Conservation (phyloP, 176 grass and related monocot species). For the Avena atlantica region DNA sequence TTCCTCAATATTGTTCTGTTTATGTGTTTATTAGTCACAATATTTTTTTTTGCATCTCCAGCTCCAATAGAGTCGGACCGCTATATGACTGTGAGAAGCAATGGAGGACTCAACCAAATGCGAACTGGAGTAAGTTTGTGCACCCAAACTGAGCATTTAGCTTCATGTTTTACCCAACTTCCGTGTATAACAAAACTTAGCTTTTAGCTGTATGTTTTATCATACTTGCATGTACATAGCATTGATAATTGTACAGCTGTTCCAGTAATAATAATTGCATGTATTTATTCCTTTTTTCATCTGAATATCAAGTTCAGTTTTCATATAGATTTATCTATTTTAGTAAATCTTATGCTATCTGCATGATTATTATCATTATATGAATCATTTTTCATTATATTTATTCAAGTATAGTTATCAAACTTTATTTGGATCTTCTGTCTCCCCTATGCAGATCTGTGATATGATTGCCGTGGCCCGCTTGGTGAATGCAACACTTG, state of each 20-base stretch:
- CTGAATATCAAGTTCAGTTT: conserved; percentile 26
- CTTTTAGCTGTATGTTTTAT: conserved; percentile 25
- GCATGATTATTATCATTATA: background rate
- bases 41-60: conserved; percentile 41
- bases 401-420: background rate
- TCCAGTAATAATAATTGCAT: background rate
- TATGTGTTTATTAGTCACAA: conserved; percentile 25
- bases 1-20: conserved; percentile 18
- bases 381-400: conserved; percentile 3
- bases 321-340: background rate
- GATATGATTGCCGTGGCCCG: conserved; percentile 96
- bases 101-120: conserved; percentile 98
- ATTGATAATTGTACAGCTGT: background rate
- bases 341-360: conserved; percentile 6
- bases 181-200: background rate
- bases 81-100: conserved; percentile 94
- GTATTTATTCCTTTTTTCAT: conserved; percentile 10
- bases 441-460: conserved; percentile 68
- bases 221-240: background rate
- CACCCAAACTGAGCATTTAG: conserved; percentile 6
- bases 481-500: conserved; percentile 92
- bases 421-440: conserved; percentile 23
- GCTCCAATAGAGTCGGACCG: conserved; percentile 51
- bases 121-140: conserved; percentile 86
- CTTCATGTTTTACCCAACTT: conserved; percentile 22